Conservation (phyloP, 345 rosid genomes). For the Geranium rotundifolium region DNA sequence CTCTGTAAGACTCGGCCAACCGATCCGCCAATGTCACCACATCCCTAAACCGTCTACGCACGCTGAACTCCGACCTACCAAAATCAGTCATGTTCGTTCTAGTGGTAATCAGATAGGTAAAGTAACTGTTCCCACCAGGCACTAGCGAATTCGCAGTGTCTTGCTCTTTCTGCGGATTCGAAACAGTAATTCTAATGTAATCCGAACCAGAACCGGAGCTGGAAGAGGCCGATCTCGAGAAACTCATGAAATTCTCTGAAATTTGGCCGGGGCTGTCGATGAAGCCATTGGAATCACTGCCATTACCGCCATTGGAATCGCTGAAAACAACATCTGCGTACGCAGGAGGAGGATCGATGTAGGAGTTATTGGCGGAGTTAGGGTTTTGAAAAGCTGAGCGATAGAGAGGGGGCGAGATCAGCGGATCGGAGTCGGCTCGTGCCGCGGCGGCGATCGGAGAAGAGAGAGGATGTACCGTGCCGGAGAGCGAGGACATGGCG, state of each 20-base stretch:
- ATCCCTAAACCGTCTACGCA: constrained; percentile 72
- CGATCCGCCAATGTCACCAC: constrained; percentile 76
- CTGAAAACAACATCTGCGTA: constrained; percentile 81
- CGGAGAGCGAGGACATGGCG: constrained; percentile 48
- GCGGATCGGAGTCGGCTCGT: constrained; percentile 71
- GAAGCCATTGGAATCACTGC: constrained; percentile 52
- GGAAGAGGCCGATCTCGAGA: constrained; percentile 49
- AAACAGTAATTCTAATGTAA: constrained; percentile 65
- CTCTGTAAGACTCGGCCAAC: constrained; percentile 71
- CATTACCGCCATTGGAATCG: constrained; percentile 52
- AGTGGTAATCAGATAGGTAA: constrained; percentile 70
- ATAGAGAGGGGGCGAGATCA: constrained; percentile 36
- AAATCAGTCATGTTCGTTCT: constrained; percentile 71
- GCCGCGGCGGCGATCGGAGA: constrained; percentile 20
- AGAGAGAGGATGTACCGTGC: constrained; percentile 46
- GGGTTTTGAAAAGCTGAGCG: constrained; percentile 24
- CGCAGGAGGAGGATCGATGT: constrained; percentile 89
- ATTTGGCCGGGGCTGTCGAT: constrained; percentile 30
- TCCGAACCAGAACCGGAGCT: constrained; percentile 19
- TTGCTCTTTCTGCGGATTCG: constrained; percentile 79
- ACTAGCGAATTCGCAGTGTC: constrained; percentile 63
- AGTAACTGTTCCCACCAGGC: constrained; percentile 61
- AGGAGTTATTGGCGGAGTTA: constrained; percentile 29
- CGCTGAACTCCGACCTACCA: constrained; percentile 54
- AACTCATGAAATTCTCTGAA: constrained; percentile 26